A percentile compares a stretch with the other conserved stretches of the same genome.
Conservation (phyloP, 805 yeast genomes). For the Ogataea nitratoaversa region DNA sequence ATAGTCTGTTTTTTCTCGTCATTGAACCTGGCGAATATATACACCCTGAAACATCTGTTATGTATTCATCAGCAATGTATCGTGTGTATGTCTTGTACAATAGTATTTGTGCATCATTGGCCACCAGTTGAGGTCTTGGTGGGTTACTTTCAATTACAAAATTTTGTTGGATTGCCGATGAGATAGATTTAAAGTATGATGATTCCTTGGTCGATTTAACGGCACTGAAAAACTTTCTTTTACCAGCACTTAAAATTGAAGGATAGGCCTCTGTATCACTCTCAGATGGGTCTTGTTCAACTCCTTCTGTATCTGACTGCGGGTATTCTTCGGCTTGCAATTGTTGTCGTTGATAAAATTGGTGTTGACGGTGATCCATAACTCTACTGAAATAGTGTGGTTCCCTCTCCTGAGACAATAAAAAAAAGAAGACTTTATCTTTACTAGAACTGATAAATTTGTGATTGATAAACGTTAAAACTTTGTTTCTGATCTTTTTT, state of each 20-base stretch:
- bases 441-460: constrained; percentile 15
- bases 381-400: constrained; percentile 12
- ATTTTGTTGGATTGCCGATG: constrained; percentile 35
- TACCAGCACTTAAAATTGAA: constrained; percentile 21
- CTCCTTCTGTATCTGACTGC: not conserved
- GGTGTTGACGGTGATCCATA: constrained; percentile 9
- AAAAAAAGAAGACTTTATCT: constrained; percentile 27
- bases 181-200: constrained; percentile 43
- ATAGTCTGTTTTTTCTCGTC: constrained; percentile 65
- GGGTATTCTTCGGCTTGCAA: not conserved
- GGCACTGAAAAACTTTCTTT: constrained; percentile 42
- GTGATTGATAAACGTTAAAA: constrained; percentile 12
- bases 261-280: constrained; percentile 4
- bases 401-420: constrained; percentile 18
- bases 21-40: constrained; percentile 63
- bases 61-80: constrained; percentile 34
- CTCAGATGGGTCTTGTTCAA: not conserved
- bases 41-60: constrained; percentile 70
- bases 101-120: constrained; percentile 56
- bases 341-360: constrained; percentile 4
- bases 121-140: constrained; percentile 27
- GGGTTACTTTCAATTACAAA: constrained; percentile 14
- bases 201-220: constrained; percentile 47
- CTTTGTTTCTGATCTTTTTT: constrained; percentile 1
- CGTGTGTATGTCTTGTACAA: constrained; percentile 57